phyloP scores from a whole-genome alignment of 495 filamentous ascomycete genomes.

The Cercophora sp. region DNA sequence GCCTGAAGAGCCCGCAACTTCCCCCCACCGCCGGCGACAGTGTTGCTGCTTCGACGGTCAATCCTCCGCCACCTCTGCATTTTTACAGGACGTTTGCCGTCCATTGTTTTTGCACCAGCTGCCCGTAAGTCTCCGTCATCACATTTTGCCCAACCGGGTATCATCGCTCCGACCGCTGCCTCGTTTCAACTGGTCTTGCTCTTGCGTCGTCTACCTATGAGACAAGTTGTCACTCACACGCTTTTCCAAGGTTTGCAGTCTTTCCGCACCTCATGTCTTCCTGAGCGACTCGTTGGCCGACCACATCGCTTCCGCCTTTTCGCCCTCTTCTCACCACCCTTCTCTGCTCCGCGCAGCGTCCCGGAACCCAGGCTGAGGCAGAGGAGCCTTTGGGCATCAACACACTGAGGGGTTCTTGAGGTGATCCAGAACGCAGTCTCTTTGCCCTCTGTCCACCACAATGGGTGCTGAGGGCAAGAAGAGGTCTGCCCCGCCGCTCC shows the following conservation, averaged over 20 bases:
- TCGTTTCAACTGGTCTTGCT: slow-evolving; percentile 7
- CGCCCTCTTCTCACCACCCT: slow-evolving; percentile 6
- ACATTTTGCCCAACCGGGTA: slow-evolving; percentile 14
- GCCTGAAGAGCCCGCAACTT: background rate
- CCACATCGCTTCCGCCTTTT: slow-evolving; percentile 11
- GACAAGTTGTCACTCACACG: slow-evolving; percentile 25
- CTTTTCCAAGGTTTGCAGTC: slow-evolving; percentile 21
- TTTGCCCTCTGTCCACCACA: slow-evolving; percentile 28
- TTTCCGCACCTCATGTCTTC: slow-evolving; percentile 29
- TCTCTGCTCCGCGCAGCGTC: slow-evolving; percentile 6
- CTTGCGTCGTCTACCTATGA: slow-evolving; percentile 19
- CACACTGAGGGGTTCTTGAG: slow-evolving; percentile 16
- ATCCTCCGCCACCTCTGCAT: slow-evolving; percentile 26
- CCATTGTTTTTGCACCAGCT: slow-evolving; percentile 27
- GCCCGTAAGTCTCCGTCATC: slow-evolving; percentile 20
- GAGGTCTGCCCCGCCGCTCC: slow-evolving; percentile 57
- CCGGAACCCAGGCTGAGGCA: slow-evolving; percentile 19
- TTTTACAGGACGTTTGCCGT: slow-evolving; percentile 23
- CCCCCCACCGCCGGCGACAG: slow-evolving; percentile 9
- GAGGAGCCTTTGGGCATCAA: slow-evolving; percentile 26
- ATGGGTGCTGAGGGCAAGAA: slow-evolving; percentile 67
- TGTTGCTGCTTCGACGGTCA: slow-evolving; percentile 28
- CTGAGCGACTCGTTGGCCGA: slow-evolving; percentile 19
- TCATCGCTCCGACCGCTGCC: slow-evolving; percentile 14
- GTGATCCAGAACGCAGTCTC: slow-evolving; percentile 19